Conservation (phyloP, 2,329 filamentous ascomycete species). For the Diaporthe citriasiana region DNA sequence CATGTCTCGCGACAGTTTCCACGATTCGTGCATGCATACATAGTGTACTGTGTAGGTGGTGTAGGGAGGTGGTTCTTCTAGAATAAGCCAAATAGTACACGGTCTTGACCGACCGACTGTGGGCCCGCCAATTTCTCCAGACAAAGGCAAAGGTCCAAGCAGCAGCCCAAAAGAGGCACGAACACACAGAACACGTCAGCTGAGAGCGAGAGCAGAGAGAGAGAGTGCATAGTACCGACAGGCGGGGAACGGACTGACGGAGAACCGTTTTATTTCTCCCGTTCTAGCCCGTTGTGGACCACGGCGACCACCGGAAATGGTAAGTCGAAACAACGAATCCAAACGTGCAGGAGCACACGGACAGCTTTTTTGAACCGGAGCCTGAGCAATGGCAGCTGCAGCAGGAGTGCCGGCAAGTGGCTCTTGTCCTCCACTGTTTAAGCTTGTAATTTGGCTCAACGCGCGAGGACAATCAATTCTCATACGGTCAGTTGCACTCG, state of each 20-base stretch:
- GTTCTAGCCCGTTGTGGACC: slow-evolving; percentile 18
- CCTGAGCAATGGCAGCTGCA: not conserved
- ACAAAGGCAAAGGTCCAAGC: not conserved
- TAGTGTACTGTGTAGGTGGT: not conserved
- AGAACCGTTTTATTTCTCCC: slow-evolving; percentile 5
- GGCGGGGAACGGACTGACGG: not conserved
- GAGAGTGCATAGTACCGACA: not conserved
- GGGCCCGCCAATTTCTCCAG: slow-evolving; percentile 13
- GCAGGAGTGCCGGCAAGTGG: too few species aligned
- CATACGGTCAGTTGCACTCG: not conserved
- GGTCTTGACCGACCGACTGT: slow-evolving; percentile 3
- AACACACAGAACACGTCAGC: not conserved
- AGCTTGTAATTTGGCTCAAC: slow-evolving; percentile 40
- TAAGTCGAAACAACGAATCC: slow-evolving; percentile 8
- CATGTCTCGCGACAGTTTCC: not conserved
- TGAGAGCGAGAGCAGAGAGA: not conserved
- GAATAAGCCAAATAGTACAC: not conserved
- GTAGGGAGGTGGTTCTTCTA: not conserved
- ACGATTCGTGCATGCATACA: not conserved
- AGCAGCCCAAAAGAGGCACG: slow-evolving; percentile 4
- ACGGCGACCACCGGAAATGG: not conserved
- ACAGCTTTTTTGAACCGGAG: not conserved
- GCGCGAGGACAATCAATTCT: slow-evolving; percentile 2
- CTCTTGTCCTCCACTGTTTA: slow-evolving; percentile 26
- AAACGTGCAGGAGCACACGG: slow-evolving; percentile 4